Conservation (phyloP, 2,329 filamentous ascomycete species). For the Thelonectria blattea region DNA sequence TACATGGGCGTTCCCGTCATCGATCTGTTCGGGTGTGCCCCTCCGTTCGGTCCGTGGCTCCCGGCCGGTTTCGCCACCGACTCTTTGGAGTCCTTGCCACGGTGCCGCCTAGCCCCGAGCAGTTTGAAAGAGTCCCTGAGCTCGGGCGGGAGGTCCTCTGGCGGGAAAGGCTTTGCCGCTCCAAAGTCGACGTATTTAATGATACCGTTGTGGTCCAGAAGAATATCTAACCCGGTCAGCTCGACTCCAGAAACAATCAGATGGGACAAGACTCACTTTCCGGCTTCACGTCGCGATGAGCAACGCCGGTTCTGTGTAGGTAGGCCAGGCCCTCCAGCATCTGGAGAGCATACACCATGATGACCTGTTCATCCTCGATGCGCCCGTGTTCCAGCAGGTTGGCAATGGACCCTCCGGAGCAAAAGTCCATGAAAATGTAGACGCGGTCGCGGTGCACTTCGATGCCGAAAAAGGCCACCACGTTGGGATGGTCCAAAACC, state of each 20-base stretch:
- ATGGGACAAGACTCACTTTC: constrained; percentile 71
- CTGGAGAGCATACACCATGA: constrained; percentile 95
- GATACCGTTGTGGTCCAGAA: constrained; percentile 95
- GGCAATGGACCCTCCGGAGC: constrained; percentile 90
- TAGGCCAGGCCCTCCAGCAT: constrained; percentile 94
- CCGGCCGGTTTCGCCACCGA: constrained; percentile 64
- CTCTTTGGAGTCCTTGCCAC: neutral
- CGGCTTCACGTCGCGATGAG: constrained; percentile 97
- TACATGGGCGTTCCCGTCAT: constrained; percentile 99
- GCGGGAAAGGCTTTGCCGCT: constrained; percentile 94
- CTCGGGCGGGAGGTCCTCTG: constrained; percentile 56
- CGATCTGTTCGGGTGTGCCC: constrained; percentile 76
- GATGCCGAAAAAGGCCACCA: constrained; percentile 97
- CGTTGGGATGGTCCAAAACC: constrained; percentile 94
- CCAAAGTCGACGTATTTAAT: constrained; percentile 99
- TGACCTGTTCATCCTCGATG: constrained; percentile 96
- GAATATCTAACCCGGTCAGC: constrained; percentile 68
- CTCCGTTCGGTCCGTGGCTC: constrained; percentile 65
- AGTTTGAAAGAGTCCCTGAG: neutral
- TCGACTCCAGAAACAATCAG: neutral
- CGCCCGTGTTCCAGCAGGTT: constrained; percentile 91
- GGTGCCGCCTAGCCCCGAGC: neutral
- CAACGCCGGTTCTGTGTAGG: constrained; percentile 87
- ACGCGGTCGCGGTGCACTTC: constrained; percentile 98
- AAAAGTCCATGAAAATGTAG: constrained; percentile 99